Base-by-base conservation (phyloP, 768 basidiomycete genomes). In the Boletus rubroflammeus region DNA sequence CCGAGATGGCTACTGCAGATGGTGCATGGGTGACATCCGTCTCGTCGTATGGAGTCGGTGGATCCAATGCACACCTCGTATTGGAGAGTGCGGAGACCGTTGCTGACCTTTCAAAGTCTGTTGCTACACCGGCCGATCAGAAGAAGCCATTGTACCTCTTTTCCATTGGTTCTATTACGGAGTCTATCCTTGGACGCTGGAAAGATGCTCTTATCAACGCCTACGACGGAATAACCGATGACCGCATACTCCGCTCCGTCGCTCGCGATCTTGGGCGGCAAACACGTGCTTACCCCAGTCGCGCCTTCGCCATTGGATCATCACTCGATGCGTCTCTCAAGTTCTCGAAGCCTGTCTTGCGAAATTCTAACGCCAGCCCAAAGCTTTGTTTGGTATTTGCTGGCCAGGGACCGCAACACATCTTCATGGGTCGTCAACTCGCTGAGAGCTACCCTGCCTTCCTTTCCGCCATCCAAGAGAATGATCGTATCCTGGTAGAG, bases 351-450 rank as follows among this genome's bases (percentile, higher is more conserved):
- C 62, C 67, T 23, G 57, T 64, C 29, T 53, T 72, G 45, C 62
- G 64, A 19, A 64, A 67, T 34, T 45, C 57, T 1, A 38, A 53
- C 7, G 31, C 41, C n/a, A 60, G 58, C 23, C 69, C 72, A 0
- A 73, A 72, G 48, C 60, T 72, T 8, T 70, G 72, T 26, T 57
- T 69, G 41, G 70, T 73, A 10, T 73, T 73, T 48, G 52, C 71
- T 32, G 73, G 72, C 9, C 72, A 73, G 51, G 73, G 73, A 5
- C 71, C 72, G 1, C 72, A 74, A 36, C 70, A 72, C 36, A 28
- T 64, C 31, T 65, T 60, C 50, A 74, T 73, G 72, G 73, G 73
- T 51, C 72, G 73, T 47, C 66, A 72, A 36, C 69, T 71, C 10
- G 64, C 68, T 17, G 65, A 70, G 45, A 59, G 47, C 17, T 73